Conservation (phyloP, 768 basidiomycete species). For the Termitomyces sp. region DNA sequence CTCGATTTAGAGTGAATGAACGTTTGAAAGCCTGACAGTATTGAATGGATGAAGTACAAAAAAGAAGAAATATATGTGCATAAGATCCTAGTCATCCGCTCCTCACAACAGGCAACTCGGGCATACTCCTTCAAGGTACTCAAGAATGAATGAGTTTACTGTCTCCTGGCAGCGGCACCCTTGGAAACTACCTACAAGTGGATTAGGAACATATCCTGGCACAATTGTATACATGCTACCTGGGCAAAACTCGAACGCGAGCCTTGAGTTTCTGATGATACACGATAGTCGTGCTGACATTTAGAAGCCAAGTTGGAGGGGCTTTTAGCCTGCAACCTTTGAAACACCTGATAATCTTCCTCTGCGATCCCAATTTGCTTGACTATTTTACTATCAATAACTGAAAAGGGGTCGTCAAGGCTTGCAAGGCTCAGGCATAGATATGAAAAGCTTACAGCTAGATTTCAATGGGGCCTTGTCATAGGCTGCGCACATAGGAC, state of each 20-base stretch:
- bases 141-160: not conserved
- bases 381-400: constrained; percentile 32
- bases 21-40: not conserved
- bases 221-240: constrained; percentile 23
- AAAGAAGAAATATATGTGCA: not conserved
- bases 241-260: constrained; percentile 55
- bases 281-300: constrained; percentile 47
- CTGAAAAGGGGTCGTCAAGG: constrained; percentile 18
- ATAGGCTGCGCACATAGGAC: constrained; percentile 46
- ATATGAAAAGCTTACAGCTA: not conserved
- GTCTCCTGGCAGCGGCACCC: not conserved
- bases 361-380: constrained; percentile 38
- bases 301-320: constrained; percentile 33
- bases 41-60: not conserved
- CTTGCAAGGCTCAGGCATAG: not conserved
- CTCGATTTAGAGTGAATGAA: not conserved
- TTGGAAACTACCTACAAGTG: not conserved
- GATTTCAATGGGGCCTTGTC: constrained; percentile 15
- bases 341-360: constrained; percentile 32
- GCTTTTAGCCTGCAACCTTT: constrained; percentile 43
- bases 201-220: not conserved
- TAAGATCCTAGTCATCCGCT: not conserved
- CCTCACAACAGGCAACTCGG: not conserved
- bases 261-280: constrained; percentile 45
- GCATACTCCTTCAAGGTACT: not conserved